Evolutionary conservation across 1,139 yeast genomes (phyloP).

Genomic region (Sugiyamaella neomexicana): DNA sequence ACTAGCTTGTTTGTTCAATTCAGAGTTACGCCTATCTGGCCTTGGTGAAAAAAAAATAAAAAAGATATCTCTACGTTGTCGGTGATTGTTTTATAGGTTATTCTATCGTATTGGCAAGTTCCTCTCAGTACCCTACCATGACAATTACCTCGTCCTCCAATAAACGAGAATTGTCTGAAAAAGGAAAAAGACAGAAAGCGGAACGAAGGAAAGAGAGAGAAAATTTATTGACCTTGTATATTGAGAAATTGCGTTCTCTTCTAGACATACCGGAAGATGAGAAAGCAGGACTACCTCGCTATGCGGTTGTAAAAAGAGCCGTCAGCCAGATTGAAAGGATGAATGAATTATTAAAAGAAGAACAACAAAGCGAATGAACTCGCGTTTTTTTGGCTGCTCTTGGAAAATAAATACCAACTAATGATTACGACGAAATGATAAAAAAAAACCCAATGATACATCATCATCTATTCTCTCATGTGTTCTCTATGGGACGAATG

Average conservation of each 20-base stretch:
- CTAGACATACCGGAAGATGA: background rate
- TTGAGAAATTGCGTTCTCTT: background rate
- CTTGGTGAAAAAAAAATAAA: background rate
- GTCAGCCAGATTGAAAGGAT: background rate
- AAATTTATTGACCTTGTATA: background rate
- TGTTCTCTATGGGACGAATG: background rate
- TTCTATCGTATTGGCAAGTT: background rate
- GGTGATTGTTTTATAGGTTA: background rate
- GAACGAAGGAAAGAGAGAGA: constrained; percentile 6
- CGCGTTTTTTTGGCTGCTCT: background rate
- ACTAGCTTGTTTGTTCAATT: background rate
- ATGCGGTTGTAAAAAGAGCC: background rate
- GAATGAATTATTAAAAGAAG: background rate
- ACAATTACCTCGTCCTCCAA: background rate
- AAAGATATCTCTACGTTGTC: too few relatives aligned
- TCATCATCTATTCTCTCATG: background rate
- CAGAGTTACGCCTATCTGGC: background rate
- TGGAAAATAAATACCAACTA: background rate
- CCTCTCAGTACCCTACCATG: background rate
- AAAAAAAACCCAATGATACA: background rate
- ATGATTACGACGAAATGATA: background rate
- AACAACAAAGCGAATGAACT: background rate
- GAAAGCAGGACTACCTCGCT: background rate
- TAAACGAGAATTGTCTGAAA: background rate
- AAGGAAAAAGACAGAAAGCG: background rate